Percentiles rank a stretch among this genome's conserved stretches.
Evolutionary conservation across 805 yeast genomes (phyloP).

Genomic region (Candida ponderosae): DNA sequence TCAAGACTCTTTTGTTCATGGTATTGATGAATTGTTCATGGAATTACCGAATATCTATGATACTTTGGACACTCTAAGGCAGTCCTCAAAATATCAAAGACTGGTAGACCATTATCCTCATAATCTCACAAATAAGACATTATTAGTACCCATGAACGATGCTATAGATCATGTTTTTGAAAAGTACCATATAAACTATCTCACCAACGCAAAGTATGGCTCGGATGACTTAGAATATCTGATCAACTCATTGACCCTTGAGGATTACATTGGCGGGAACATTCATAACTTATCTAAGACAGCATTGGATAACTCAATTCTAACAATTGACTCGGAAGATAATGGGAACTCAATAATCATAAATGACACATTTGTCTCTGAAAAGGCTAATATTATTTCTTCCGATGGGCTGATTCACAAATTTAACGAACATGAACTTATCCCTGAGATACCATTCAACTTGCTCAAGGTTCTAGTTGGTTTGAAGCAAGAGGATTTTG

Average conservation of each 20-base stretch:
- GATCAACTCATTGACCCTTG: constrained; percentile 26
- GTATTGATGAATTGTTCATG: constrained; percentile 40
- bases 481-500: constrained; percentile 51
- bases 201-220: constrained; percentile 24
- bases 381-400: constrained; percentile 32
- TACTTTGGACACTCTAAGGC: constrained; percentile 16
- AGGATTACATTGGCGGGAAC: constrained; percentile 40
- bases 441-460: constrained; percentile 30
- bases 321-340: constrained; percentile 15
- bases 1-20: constrained; percentile 62
- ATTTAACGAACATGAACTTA: constrained; percentile 26
- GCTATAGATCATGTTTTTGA: constrained; percentile 23
- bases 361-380: constrained; percentile 26
- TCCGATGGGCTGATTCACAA: constrained; percentile 43
- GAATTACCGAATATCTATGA: constrained; percentile 27
- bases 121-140: constrained; percentile 28
- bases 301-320: constrained; percentile 20
- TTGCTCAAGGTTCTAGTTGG: constrained; percentile 55
- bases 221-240: constrained; percentile 18
- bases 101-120: not conserved
- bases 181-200: constrained; percentile 37
- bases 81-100: constrained; percentile 1
- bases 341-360: constrained; percentile 28
- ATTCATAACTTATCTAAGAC: constrained; percentile 8
- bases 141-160: constrained; percentile 38